Evolutionary conservation across 1,284 basidiomycete species (phyloP), one percentile per base, ranked within the genome.

Genomic region (Apiotrichum domesticum): DNA sequence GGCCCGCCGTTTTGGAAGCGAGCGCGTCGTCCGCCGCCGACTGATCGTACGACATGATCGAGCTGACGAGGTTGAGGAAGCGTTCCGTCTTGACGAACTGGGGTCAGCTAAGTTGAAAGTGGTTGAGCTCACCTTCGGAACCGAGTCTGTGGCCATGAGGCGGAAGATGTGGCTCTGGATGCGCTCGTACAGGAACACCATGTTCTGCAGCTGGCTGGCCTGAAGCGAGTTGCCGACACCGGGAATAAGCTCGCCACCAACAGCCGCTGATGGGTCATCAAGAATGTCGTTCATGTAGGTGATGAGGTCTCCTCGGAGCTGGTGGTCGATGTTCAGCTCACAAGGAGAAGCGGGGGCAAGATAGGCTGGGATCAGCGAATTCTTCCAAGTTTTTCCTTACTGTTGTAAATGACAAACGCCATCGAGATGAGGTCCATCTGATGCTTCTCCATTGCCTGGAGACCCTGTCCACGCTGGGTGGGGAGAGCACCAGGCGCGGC

Each of bases 271-370:
- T 70, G 87, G 88, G 55, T 77, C 75, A 54, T 84, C 84, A 66
- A 91, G 87, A 49, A 91, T 87, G 52, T 90, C 89, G 77, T 87
- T 88, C 67, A 98, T 83, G 75, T 98, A 98, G 62, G 85, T 87
- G 56, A 92, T 88, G 52, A 98, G 81, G 78, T 98, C 95, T 66
- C 91, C 91, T 59, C 95, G 87, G 41, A 98, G 80, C 50, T 88
- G 90, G 76, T 98, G 95, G 73, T 98, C 96, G 65, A 98, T 98
- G 79, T 98, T 98, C 58, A 98, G 84, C 78, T 98, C 95, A 77
- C 87, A 92, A 58, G 87, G 89, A 71, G 90, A 94, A 32, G 91
- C 90, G 0, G 93, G 94, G 0, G 94, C 95, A 35, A 98, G 85
- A 70, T 97, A 98, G 52, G 85, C 93, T 82, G 88, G 3, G 3